Evolutionary conservation across 2,329 filamentous ascomycete genomes (phyloP).

Genomic region (Stenocarpella maydis): DNA sequence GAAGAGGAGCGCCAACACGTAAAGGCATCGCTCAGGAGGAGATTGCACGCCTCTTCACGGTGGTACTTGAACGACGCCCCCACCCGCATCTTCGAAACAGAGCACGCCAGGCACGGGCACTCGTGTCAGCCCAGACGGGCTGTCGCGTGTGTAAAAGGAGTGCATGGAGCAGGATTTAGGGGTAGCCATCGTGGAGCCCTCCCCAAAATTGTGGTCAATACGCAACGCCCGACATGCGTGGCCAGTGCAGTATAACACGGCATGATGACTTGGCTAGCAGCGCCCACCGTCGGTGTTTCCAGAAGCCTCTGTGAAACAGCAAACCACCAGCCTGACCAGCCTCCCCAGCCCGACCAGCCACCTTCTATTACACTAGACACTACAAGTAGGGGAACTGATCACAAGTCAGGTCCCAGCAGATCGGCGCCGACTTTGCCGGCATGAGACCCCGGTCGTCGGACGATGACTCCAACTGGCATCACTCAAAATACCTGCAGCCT

Average conservation of each 20-base stretch:
- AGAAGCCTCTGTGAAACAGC: slow-evolving; percentile 12
- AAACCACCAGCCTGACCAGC: neutral
- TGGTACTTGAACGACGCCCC: slow-evolving; percentile 14
- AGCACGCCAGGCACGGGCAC: slow-evolving; percentile 27
- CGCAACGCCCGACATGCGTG: slow-evolving; percentile 9
- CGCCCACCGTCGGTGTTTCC: slow-evolving; percentile 17
- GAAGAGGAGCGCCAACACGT: neutral
- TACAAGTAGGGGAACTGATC: slow-evolving; percentile 1
- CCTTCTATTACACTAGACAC: neutral
- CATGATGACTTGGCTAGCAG: slow-evolving; percentile 20
- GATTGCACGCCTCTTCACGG: slow-evolving; percentile 28
- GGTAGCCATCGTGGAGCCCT: slow-evolving; percentile 26
- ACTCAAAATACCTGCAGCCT: neutral
- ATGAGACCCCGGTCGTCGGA: slow-evolving; percentile 9
- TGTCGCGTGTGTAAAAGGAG: slow-evolving; percentile 25
- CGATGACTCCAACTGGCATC: slow-evolving; percentile 1
- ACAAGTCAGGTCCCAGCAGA: slow-evolving; percentile 23
- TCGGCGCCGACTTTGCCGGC: slow-evolving; percentile 19
- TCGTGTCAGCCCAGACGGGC: slow-evolving; percentile 27
- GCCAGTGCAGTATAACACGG: neutral
- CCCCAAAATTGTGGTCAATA: neutral
- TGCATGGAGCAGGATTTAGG: slow-evolving; percentile 25
- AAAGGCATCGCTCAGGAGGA: slow-evolving; percentile 12
- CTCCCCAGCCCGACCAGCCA: slow-evolving; percentile 1
- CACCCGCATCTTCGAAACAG: slow-evolving; percentile 24